These are phyloP conservation scores for Zasmidium cellare DNA, from an alignment of 2,329 filamentous ascomycete species.

Conservation along the genomic window DNA sequence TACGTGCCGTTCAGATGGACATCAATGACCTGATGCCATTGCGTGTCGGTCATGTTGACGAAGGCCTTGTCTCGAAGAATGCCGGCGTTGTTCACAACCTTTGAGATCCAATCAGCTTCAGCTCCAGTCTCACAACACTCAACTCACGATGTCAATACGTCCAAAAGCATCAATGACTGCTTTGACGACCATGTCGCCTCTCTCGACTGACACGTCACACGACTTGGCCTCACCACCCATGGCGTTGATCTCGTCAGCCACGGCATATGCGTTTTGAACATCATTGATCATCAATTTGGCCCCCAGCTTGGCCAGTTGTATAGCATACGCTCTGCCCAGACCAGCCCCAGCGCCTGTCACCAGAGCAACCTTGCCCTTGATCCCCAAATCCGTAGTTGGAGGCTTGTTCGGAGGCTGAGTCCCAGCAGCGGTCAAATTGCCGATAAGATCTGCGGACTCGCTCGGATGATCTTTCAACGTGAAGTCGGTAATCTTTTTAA, in stretches of 20 bases:
- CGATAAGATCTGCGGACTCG: conserved; percentile 80
- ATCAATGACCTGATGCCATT: conserved; percentile 87
- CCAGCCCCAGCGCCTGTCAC: conserved; percentile 85
- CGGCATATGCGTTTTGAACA: conserved; percentile 80
- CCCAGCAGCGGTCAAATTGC: conserved; percentile 83
- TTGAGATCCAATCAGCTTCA: neutral
- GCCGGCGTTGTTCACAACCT: conserved; percentile 84
- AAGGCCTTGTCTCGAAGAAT: conserved; percentile 98
- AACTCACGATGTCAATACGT: conserved; percentile 78
- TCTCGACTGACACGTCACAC: conserved; percentile 87
- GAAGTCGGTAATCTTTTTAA: conserved; percentile 85
- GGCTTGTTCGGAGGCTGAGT: conserved; percentile 92
- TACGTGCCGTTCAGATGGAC: conserved; percentile 92
- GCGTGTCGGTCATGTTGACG: conserved; percentile 88
- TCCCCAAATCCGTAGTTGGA: conserved; percentile 94
- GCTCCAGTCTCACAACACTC: neutral
- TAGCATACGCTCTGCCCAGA: conserved; percentile 84
- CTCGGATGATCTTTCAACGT: conserved; percentile 63
- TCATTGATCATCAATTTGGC: conserved; percentile 91
- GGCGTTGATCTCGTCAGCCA: conserved; percentile 88
- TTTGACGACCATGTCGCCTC: conserved; percentile 87
- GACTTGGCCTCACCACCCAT: conserved; percentile 83
- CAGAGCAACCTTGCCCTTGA: conserved; percentile 78
- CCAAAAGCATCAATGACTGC: conserved; percentile 88
- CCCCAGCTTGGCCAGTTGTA: conserved; percentile 80